Base-by-base conservation (phyloP, 108 stramenopile genomes). In the Cyclotella choctawhatcheeana region DNA sequence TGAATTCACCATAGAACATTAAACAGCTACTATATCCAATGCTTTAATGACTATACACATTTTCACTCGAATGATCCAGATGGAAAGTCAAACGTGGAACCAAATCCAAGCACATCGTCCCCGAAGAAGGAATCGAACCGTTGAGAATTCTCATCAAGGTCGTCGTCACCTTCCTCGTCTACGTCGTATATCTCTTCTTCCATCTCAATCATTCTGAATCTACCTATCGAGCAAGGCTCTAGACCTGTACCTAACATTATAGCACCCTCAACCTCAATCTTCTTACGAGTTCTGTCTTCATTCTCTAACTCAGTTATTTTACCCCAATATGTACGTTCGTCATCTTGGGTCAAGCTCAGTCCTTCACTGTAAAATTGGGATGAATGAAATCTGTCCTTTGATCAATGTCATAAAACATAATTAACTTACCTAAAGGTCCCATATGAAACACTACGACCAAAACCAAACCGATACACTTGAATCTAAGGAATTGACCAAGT, bases 381-480 rank as follows among this genome's bases (percentile, higher is more conserved):
- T 52, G 1, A 52, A 52, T 50, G 7, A 50, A n/a, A 8, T 4
- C 2, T 1, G 64, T 12, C 5, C 29, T 24, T 14, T 30, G 29
- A 33, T 14, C 40, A 3, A 32, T 21, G 37, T 44, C 20, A 32
- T 17, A 31, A 17, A 2, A 16, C 14, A 51, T 6, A 31, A 5
- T 53, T 21, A 33, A 64, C 85, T 76, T 48, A 85, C 85, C 85
- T 85, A 66, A 63, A 93, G 8, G 86, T 87, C 10, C 85, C 85
- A n/a, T 90, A 90, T 52, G 86, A 86, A 20, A 91, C 93, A 31
- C 82, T 81, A 31, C 93, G 71, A 32, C 93, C 93, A 74, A 89
- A 93, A 0, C 93, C 93, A 77, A 93, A 93, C 8, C 90, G 81
- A 70, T 74, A 86, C 6, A 91, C 82, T 73, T 86, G 85, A 87